Conservation (phyloP, 768 basidiomycete species). For the Kwoniella botswanensis region DNA sequence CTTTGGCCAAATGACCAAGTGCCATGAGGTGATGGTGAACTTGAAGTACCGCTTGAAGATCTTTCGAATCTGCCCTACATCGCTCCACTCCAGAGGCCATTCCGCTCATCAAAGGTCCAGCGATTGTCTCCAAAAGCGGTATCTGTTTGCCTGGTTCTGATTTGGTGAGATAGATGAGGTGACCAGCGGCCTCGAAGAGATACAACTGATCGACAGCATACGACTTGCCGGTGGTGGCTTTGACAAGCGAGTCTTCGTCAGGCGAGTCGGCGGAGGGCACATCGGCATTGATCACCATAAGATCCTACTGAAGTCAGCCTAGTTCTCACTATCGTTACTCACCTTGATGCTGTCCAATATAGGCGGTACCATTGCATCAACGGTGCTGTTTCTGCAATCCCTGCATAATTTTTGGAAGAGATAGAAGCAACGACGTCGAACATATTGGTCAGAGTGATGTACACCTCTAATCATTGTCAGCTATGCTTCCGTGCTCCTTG, state of each 20-base stretch:
- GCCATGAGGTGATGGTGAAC: conserved; percentile 95
- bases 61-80: conserved; percentile 67
- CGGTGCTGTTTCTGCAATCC: conserved; percentile 77
- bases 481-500: neutral
- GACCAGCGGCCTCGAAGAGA: conserved; percentile 89
- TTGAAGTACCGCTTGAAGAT: conserved; percentile 78
- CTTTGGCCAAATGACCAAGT: conserved; percentile 90
- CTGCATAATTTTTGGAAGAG: conserved; percentile 91
- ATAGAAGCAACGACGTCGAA: conserved; percentile 83
- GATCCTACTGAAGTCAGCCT: conserved; percentile 63
- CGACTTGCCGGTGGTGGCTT: conserved; percentile 74
- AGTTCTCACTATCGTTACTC: conserved; percentile 21
- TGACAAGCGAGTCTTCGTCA: conserved; percentile 67
- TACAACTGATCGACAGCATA: conserved; percentile 90
- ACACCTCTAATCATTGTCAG: conserved; percentile 68
- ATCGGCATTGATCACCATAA: conserved; percentile 74
- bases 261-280: conserved; percentile 77
- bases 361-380: conserved; percentile 69
- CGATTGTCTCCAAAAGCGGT: conserved; percentile 68
- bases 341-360: conserved; percentile 66
- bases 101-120: conserved; percentile 79
- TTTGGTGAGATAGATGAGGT: conserved; percentile 75
- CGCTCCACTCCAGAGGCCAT: conserved; percentile 63
- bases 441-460: conserved; percentile 72
- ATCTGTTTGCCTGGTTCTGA: conserved; percentile 70